Base-by-base conservation (phyloP, 345 rosid genomes). In the Arabidopsis arenosa region DNA sequence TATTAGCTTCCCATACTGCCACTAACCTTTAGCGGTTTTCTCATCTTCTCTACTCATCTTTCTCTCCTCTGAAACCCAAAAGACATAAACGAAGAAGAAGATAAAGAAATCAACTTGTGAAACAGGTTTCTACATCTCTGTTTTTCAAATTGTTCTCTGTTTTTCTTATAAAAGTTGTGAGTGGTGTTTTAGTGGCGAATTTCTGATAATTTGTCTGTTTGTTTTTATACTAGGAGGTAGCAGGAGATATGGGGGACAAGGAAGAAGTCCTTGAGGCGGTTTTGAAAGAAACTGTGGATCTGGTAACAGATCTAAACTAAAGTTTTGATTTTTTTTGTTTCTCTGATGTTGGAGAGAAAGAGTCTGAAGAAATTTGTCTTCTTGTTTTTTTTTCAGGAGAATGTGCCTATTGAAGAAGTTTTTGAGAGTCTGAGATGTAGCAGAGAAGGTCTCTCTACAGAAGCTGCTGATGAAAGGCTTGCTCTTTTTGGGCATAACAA, bases 381-480 rank as follows among this genome's bases (percentile, higher is more conserved):
- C 11, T 63, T 52, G 66, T 68, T 54, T 53, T 60, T 68, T 54
- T 53, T 60, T 60, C 70, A 95, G 99, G 99, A 95, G 79, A 95
- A 95, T 73, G 92, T 95, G 81, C 97, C 99, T 74, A 92, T 95
- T 69, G 99, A 90, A 58, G 99, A 92, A 70, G 98, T 95, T 59
- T 79, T 95, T 71, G 98, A 95, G 87, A 92, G 88, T 83, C 83
- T 95, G 82, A 92, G 99, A 87, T 95, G 99, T 84, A 90, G 94
- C 82, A 88, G 63, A 79, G 96, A 85, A 71, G 99, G 99, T 82
- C 90, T 95, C 52, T 87, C 93, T 30, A 70, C 88, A 35, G 74
- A 85, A 70, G 90, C 93, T 75, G 98, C 97, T 47, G 94, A 86
- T 79, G 96, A 90, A 76, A 90, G 99, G 83, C 90, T 95, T 54